Percentiles rank a stretch among this genome's conserved stretches.
Evolutionary conservation across 306 rosid genomes (phyloP).

Genomic region (Ziziphus jujuba): DNA sequence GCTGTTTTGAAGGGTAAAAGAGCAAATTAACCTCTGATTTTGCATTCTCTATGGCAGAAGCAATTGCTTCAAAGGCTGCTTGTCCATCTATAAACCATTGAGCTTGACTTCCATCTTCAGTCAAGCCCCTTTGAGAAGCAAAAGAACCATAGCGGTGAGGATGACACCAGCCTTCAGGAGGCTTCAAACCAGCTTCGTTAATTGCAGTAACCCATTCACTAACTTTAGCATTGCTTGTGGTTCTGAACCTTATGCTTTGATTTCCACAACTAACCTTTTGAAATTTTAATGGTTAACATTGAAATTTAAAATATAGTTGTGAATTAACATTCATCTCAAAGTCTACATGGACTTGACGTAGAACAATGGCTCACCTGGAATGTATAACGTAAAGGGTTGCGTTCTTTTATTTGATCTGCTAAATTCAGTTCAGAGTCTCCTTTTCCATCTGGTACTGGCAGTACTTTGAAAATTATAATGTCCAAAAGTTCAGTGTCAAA

Average conservation of each 20-base stretch:
- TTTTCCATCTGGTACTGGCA: slow-evolving; percentile 26
- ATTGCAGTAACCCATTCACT: slow-evolving; percentile 41
- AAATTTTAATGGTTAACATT: not conserved
- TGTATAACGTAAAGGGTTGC: slow-evolving; percentile 39
- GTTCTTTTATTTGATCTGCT: slow-evolving; percentile 42
- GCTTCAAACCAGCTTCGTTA: slow-evolving; percentile 39
- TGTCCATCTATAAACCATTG: slow-evolving; percentile 53
- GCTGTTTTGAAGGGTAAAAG: not conserved
- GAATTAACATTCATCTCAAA: not conserved
- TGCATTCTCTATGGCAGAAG: slow-evolving; percentile 44
- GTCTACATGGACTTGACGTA: not conserved
- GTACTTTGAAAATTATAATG: slow-evolving; percentile 40
- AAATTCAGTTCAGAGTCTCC: slow-evolving; percentile 24
- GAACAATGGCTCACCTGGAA: slow-evolving; percentile 30
- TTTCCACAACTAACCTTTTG: slow-evolving; percentile 40
- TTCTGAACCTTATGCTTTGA: slow-evolving; percentile 36
- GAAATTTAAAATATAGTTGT: not conserved
- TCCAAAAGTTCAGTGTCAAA: slow-evolving; percentile 40
- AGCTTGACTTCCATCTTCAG: slow-evolving; percentile 46
- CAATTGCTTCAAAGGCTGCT: slow-evolving; percentile 53
- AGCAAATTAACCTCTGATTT: slow-evolving; percentile 39
- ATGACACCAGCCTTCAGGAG: slow-evolving; percentile 51
- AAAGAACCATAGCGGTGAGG: slow-evolving; percentile 45
- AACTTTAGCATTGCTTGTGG: slow-evolving; percentile 42
- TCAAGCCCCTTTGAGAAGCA: slow-evolving; percentile 52